Evolutionary conservation across 768 basidiomycete species (phyloP).

Genomic region (Boletus reticulatus): DNA sequence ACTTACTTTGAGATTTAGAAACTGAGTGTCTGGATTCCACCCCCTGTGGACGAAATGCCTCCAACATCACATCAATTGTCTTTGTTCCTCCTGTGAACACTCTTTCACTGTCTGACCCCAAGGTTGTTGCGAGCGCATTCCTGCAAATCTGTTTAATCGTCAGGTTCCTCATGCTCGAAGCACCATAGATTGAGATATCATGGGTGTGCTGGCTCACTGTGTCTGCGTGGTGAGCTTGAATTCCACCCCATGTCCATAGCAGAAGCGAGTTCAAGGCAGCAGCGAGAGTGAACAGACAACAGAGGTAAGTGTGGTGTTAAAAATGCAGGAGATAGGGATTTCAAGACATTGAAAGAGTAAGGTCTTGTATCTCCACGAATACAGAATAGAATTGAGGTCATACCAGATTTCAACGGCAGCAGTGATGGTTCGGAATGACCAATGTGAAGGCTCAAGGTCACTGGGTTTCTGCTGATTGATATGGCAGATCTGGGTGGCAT

Average conservation of each 20-base stretch:
- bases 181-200: conserved; percentile 66
- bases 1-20: conserved; percentile 82
- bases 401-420: conserved; percentile 97
- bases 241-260: conserved; percentile 17
- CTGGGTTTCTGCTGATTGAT: conserved; percentile 92
- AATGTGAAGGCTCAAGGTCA: conserved; percentile 83
- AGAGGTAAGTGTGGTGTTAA: not conserved
- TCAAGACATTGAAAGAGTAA: no score
- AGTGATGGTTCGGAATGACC: conserved; percentile 88
- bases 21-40: conserved; percentile 66
- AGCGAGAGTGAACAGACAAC: conserved; percentile 31
- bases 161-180: conserved; percentile 42
- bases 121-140: conserved; percentile 45
- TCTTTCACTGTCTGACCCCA: conserved; percentile 9
- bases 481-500: conserved; percentile 94
- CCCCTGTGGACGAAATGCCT: conserved; percentile 69
- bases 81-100: conserved; percentile 30
- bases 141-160: conserved; percentile 57
- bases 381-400: conserved; percentile 90
- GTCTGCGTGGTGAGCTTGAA: conserved; percentile 43
- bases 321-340: no score
- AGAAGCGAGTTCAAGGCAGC: conserved; percentile 22
- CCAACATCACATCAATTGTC: conserved; percentile 69
- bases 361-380: conserved; percentile 65
- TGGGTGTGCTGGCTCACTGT: conserved; percentile 32